A percentile compares a stretch with the other conserved stretches of the same genome.
These are phyloP conservation scores for Cyberlindnera bimundalis DNA, from an alignment of 805 yeast species.

Conservation along the genomic window DNA sequence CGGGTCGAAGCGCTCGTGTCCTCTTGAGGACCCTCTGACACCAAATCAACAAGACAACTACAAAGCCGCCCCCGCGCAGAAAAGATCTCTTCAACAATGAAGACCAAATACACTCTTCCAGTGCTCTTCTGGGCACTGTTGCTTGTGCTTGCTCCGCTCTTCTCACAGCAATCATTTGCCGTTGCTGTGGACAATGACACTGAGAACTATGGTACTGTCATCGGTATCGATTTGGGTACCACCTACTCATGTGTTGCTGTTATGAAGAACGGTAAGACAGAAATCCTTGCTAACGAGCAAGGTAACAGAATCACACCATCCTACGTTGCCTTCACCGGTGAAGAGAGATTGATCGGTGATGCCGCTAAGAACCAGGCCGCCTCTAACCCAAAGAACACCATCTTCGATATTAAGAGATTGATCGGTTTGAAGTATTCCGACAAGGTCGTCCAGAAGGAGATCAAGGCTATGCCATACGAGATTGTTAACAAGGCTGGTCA, in stretches of 20 bases:
- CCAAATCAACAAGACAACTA: background rate
- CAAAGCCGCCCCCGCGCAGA: background rate
- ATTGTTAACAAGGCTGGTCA: conserved; percentile 70
- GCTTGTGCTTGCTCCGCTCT: conserved; percentile 27
- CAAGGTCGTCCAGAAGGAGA: conserved; percentile 72
- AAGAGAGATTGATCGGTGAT: conserved; percentile 91
- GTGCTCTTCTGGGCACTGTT: conserved; percentile 30
- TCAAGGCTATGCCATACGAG: conserved; percentile 78
- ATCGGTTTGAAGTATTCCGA: conserved; percentile 82
- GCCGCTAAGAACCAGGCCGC: conserved; percentile 97
- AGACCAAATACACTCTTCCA: conserved; percentile 31
- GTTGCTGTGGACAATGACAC: conserved; percentile 30
- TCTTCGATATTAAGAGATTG: conserved; percentile 88
- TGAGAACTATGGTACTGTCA: conserved; percentile 61
- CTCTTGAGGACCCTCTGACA: background rate
- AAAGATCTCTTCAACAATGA: too few species aligned
- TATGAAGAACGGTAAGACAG: conserved; percentile 81
- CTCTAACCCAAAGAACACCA: conserved; percentile 78
- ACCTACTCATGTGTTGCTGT: conserved; percentile 97
- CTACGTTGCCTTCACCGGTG: conserved; percentile 87
- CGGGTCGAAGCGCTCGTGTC: conserved; percentile 3
- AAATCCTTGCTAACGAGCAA: conserved; percentile 91
- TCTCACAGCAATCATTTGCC: conserved; percentile 21
- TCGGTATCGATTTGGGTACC: conserved; percentile 96
- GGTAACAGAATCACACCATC: conserved; percentile 98